Evolutionary conservation across 177 flowering plant species (phyloP), one percentile per base, ranked within the genome.

Genomic region (Vitis hybrid): DNA sequence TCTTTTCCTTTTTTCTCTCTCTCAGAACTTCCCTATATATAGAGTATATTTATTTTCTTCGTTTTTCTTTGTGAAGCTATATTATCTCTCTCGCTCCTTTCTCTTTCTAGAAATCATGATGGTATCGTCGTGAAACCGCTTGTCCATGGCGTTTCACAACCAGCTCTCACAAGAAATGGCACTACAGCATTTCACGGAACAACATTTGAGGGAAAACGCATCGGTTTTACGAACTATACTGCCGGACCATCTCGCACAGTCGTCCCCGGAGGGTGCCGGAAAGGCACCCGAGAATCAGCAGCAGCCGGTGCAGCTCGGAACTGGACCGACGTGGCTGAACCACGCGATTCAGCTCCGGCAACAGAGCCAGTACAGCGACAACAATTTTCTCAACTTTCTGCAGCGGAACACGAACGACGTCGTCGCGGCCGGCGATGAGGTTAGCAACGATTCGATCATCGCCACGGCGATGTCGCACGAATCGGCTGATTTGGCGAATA

Each of bases 281-380:
- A 71, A 71, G 57, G 52, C 49, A 48, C 58, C 52, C 2, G 51
- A 39, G 45, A 39, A 39, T 39, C 45, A 39, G 8, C 45, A 39
- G 19, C 50, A 21, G 39, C 52, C 39, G 10, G 57, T 60, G 45
- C 79, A 51, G 10, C 70, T 45, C 22, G 68, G 5, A 60, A 51
- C 77, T 11, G 80, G 73, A 1, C 86, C 88, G 8, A 82, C 76
- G 48, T 87, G 90, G 88, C 79, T 87, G 10, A 86, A 76, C 87
- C 77, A 70, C 74, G 87, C 89, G 2, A 83, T 82, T 49, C 85
- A 39, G 45, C 45, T 84, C 74, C 83, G 85, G 21, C 78, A 77
- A 48, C 78, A 78, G 56, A 12, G 59, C 74, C 68, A 69, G 58
- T 19, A 33, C 69, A 48, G 22, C 33, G 56, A 56, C 60, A 19